Evolutionary conservation across 306 rosid genomes (phyloP).

Genomic region (Cyclanthera cordifolia): DNA sequence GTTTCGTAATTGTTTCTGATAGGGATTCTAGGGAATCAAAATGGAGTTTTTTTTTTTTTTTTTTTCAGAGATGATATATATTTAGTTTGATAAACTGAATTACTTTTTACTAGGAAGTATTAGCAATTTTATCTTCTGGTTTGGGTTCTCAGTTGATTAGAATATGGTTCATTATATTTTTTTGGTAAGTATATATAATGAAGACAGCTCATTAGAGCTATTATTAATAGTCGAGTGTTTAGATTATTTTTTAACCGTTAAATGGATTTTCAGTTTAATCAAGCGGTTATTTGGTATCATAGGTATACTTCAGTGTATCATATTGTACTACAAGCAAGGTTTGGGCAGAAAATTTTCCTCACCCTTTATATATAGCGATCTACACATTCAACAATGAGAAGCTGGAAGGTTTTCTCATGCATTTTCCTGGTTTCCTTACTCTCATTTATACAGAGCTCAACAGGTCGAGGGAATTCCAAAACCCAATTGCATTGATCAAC

Average conservation of each 20-base stretch:
- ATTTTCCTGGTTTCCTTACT: not conserved
- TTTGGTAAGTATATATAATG: too few relatives aligned
- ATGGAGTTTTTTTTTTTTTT: not conserved
- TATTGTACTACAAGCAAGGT: not conserved
- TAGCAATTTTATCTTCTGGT: not conserved
- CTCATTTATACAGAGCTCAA: not conserved
- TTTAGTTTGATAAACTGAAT: not conserved
- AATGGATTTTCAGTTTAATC: not conserved
- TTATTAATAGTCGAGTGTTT: not conserved
- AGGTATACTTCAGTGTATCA: not conserved
- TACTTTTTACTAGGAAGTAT: not conserved
- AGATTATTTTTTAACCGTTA: not conserved
- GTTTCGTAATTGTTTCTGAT: constrained; percentile 1
- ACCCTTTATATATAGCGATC: not conserved
- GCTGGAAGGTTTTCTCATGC: not conserved
- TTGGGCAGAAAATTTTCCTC: not conserved
- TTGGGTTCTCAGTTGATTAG: not conserved
- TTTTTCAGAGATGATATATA: not conserved
- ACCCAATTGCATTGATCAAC: not conserved
- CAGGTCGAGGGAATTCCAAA: not conserved
- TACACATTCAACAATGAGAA: not conserved
- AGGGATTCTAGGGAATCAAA: not conserved
- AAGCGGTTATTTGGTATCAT: not conserved
- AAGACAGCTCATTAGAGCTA: not conserved
- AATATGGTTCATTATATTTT: not conserved